A percentile compares a stretch with the other conserved stretches of the same genome.
These are phyloP conservation scores for Cordia subcordata DNA, from an alignment of 257 asterid species.

Conservation along the genomic window DNA sequence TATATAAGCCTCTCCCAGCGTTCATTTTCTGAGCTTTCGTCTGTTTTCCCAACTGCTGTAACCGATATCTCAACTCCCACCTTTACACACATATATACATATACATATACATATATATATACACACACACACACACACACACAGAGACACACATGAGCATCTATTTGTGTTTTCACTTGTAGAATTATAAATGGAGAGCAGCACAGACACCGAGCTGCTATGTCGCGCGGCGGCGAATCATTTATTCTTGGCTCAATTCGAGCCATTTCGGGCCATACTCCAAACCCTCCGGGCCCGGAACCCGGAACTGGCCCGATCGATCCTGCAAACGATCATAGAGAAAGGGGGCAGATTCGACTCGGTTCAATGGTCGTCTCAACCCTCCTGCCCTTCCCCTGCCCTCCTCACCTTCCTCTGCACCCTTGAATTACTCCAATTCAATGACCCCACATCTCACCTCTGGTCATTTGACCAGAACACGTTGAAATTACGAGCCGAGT, in stretches of 20 bases:
- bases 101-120: too few species aligned
- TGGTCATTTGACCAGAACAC: constrained; percentile 68
- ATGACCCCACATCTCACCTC: constrained; percentile 56
- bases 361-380: constrained; percentile 58
- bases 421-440: constrained; percentile 70
- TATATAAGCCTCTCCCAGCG: constrained; percentile 13
- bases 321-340: constrained; percentile 63
- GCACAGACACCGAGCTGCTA: constrained; percentile 59
- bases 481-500: constrained; percentile 79
- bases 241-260: constrained; percentile 81
- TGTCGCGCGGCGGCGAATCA: constrained; percentile 69
- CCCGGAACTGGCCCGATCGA: constrained; percentile 66
- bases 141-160: too few species aligned
- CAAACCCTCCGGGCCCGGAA: constrained; percentile 74
- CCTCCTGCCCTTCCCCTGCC: constrained; percentile 76
- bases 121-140: not conserved
- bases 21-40: not conserved
- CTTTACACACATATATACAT: too few species aligned
- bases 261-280: constrained; percentile 82
- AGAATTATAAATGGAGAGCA: not conserved
- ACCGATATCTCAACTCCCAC: not conserved
- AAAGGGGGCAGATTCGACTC: constrained; percentile 74
- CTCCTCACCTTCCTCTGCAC: constrained; percentile 66
- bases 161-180: not conserved
- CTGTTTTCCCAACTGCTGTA: constrained; percentile 4